Evolutionary conservation across 1,284 basidiomycete genomes (phyloP).

Genomic region (Malassezia yamatoensis): DNA sequence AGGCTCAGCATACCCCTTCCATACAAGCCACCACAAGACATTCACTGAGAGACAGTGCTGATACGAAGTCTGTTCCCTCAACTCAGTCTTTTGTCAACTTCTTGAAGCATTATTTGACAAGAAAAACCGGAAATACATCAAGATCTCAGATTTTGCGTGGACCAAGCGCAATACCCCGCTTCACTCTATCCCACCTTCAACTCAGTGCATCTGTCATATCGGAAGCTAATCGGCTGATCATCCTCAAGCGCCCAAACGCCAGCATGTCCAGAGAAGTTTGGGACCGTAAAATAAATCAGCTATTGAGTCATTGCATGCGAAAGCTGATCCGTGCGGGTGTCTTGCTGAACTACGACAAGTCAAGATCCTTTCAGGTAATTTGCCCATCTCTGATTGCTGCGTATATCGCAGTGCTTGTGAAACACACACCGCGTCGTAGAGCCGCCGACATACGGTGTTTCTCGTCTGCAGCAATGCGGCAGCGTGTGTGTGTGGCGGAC

Average conservation of each 20-base stretch:
- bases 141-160: neutral
- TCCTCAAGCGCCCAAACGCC: neutral
- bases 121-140: neutral
- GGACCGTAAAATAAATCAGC: neutral
- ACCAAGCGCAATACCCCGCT: neutral
- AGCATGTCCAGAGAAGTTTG: neutral
- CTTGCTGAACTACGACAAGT: neutral
- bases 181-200: neutral
- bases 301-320: neutral
- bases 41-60: no score
- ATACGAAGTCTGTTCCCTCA: neutral
- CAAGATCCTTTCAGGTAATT: neutral
- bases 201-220: neutral
- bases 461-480: neutral
- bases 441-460: neutral
- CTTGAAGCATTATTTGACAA: neutral
- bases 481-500: constrained; percentile 2
- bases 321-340: neutral
- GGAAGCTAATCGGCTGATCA: neutral
- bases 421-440: neutral
- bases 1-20: no score
- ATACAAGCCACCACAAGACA: no score
- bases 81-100: neutral
- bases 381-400: neutral
- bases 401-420: neutral